Base-by-base conservation (phyloP, 768 basidiomycete species). In the Russula olivacea region DNA sequence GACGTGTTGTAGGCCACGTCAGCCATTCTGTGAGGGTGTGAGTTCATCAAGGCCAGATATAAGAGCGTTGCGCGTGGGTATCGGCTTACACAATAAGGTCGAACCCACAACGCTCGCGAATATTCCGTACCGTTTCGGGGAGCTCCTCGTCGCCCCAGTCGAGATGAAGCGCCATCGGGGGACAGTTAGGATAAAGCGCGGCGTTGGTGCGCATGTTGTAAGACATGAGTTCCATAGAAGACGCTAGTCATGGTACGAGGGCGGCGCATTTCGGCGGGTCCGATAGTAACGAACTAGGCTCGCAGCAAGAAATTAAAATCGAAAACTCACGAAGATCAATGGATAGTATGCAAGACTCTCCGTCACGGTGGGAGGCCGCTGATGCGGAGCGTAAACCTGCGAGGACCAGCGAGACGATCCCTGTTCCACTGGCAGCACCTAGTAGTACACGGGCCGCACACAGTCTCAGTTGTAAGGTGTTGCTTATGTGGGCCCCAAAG, bases 1-100 rank as follows among this genome's bases (percentile, higher is more conserved):
- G 85, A 76, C 0, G 90, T 91, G 75, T 96, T 96, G 76, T 95
- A 96, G 1, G 92, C 88, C 8, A 95, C 91, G 69, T 97, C 94
- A 14, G 93, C 90, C 85, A 95, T 92, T 49, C 93, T 94, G 67
- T 9, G 11, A 48, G 28, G 34, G 49, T 21, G 34, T 43, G 19
- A 43, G 19, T 19, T 17, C 9, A 19, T 43, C 9, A n/a, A 8
- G 19, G 19, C 19, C 19, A 43, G 41, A n/a, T 19, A 30, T 30
- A 30, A 30, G 28, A 21, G 43, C 43, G 43, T 11, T 4, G 12
- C 43, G n/a, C n/a, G n/a, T n/a, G n/a, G n/a, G 47, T 32, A 10
- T 41, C 19, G 21, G 78, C 88, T 63, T 72, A 91, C 90, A 93
- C 72, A 56, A 96, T 82, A 41, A 83, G 75, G 69, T 92, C 85